Base-by-base conservation (phyloP, 1,139 yeast species). In the Yamadazyma epiphylla region DNA sequence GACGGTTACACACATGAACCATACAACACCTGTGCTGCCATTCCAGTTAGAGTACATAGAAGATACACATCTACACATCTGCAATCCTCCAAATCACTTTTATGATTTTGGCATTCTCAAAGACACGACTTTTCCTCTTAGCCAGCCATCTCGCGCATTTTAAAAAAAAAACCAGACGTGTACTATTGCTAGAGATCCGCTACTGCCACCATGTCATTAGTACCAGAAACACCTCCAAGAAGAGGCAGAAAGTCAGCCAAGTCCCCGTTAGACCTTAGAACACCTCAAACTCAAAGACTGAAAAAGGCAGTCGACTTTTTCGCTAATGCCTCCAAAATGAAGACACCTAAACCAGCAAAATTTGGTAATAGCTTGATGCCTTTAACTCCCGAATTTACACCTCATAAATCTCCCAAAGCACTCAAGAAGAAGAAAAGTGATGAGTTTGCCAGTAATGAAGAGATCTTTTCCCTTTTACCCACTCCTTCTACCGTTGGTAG, bases 401-500 rank as follows among this genome's bases (percentile, higher is more conserved):
- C 70, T 2, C 60, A 58, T n/a, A 52, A 49, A 28, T 52, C 59
- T 9, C 60, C 60, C 7, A 41, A 49, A 16, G 16, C 31, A 3
- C 24, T 26, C 9, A 33, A 46, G 15, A 44, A 35, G 30, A 40
- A 31, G 42, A 42, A 31, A 33, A 37, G 30, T 32, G 40, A 38
- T 22, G 13, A 24, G 25, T 15, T 27, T 24, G 9, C 26, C 20
- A 7, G 9, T 10, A 17, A 10, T 10, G 10, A 7, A 7, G 20
- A 17, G 10, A 17, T 7, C 20, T 7, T 17, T 7, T 42, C 55
- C 22, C 46, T 65, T 22, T 48, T 65, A 29, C 72, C 73, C 2
- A 55, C 61, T n/a, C 70, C 69, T 3, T 60, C 70, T 1, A 62
- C 65, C 0, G 55, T 64, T 5, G 72, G 72, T 1, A 44, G 64